Percentiles rank a stretch among this genome's conserved stretches.
Evolutionary conservation across 805 yeast species (phyloP).

Genomic region (Yarrowia deformans): DNA sequence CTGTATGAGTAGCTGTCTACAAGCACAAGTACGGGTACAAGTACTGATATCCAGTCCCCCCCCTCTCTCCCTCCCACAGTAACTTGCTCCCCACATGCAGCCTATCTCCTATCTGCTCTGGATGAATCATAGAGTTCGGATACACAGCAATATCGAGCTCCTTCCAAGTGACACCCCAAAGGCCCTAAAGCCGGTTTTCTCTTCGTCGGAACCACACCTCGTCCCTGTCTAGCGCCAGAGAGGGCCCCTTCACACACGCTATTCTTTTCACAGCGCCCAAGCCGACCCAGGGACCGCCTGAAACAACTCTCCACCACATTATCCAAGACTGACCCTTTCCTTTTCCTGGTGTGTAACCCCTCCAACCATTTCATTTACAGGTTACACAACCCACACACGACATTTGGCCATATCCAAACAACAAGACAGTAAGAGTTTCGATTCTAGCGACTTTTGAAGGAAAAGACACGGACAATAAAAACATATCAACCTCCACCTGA

Average conservation of each 20-base stretch:
- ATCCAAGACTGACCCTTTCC: background rate
- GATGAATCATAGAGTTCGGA: slow-evolving; percentile 36
- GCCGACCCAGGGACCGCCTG: background rate
- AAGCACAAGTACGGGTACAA: too few species aligned
- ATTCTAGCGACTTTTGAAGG: background rate
- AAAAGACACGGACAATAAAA: background rate
- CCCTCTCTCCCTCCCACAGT: background rate
- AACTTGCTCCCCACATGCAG: slow-evolving; percentile 38
- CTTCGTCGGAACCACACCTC: background rate
- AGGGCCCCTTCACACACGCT: background rate
- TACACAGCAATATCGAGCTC: slow-evolving; percentile 34
- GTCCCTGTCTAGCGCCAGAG: slow-evolving; percentile 1
- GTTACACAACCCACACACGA: background rate
- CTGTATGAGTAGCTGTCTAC: too few species aligned
- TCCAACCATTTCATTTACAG: background rate
- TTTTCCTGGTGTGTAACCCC: background rate
- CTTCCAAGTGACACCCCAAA: slow-evolving; percentile 20
- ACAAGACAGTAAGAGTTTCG: background rate
- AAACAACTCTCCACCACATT: too few species aligned
- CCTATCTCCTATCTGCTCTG: slow-evolving; percentile 36
- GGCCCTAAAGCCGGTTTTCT: slow-evolving; percentile 13
- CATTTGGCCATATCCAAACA: slow-evolving; percentile 1
- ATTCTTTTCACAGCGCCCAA: background rate
- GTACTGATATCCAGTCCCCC: too few species aligned
- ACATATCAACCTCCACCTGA: background rate